These are phyloP conservation scores for Chlamydomonas urium DNA, from an alignment of 139 green algal genomes.

Conservation along the genomic window DNA sequence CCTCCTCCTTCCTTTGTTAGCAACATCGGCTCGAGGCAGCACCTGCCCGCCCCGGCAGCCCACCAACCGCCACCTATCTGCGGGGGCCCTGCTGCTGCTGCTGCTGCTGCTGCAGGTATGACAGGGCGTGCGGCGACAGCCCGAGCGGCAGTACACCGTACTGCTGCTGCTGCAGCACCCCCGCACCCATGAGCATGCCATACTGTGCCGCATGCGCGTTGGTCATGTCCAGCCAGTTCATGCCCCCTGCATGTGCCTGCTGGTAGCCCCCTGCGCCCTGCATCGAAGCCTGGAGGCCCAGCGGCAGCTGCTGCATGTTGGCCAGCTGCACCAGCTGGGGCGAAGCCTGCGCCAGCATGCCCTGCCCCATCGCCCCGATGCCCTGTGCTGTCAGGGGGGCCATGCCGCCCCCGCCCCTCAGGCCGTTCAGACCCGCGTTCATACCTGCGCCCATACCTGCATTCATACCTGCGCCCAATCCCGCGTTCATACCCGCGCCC, in stretches of 20 bases:
- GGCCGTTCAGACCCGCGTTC: not conserved
- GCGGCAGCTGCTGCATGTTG: not conserved
- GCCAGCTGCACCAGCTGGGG: not conserved
- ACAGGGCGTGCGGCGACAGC: not conserved
- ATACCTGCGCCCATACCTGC: not conserved
- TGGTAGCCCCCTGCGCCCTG: too few species aligned
- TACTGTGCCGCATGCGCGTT: not conserved
- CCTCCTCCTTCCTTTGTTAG: too few species aligned
- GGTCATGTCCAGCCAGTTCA: not conserved
- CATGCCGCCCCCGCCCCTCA: not conserved
- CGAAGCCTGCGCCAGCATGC: too few species aligned
- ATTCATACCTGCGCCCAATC: not conserved
- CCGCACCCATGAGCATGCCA: too few species aligned
- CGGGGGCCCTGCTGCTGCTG: not conserved
- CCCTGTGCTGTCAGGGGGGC: not conserved
- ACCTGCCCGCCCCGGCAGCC: too few species aligned
- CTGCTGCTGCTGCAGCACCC: constrained; percentile 9
- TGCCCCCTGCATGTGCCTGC: not conserved
- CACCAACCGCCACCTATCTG: too few species aligned
- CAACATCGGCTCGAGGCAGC: too few species aligned
- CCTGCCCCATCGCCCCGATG: not conserved
- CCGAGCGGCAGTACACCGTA: not conserved
- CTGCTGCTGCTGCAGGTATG: not conserved
- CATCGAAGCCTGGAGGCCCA: not conserved
- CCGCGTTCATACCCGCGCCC: not conserved